phyloP scores from a whole-genome alignment of 768 basidiomycete species.

The Mycena kentingensis region DNA sequence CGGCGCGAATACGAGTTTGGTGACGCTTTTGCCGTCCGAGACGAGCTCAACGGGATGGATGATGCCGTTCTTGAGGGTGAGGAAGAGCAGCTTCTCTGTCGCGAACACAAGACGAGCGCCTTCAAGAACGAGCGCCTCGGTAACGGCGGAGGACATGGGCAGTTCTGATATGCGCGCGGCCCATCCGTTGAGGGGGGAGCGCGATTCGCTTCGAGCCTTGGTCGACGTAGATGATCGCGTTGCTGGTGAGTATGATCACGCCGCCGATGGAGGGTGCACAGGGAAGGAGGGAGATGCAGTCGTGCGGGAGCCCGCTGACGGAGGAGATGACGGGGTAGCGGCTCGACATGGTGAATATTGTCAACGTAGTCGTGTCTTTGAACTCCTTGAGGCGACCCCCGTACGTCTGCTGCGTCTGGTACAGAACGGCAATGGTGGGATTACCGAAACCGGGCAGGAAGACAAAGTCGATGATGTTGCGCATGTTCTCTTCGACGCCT shows the following conservation, averaged over 20 bases:
- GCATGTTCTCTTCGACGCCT: conserved; percentile 75
- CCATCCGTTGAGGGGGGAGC: conserved; percentile 88
- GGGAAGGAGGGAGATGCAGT: conserved; percentile 65
- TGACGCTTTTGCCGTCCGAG: conserved; percentile 71
- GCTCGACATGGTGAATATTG: conserved; percentile 82
- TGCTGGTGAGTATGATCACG: conserved; percentile 74
- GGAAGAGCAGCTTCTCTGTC: conserved; percentile 72
- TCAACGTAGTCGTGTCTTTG: conserved; percentile 78
- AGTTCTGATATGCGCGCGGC: conserved; percentile 71
- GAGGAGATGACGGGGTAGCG: conserved; percentile 80
- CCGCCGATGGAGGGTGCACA: conserved; percentile 79
- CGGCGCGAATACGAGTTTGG: conserved; percentile 56
- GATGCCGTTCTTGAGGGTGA: conserved; percentile 73
- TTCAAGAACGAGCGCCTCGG: conserved; percentile 66
- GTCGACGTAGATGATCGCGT: conserved; percentile 87
- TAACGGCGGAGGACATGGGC: conserved; percentile 46
- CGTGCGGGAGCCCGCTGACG: conserved; percentile 74
- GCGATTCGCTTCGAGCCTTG: conserved; percentile 76
- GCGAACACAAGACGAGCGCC: conserved; percentile 74
- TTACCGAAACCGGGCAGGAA: conserved; percentile 96
- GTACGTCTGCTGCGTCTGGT: conserved; percentile 86
- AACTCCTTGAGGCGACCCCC: conserved; percentile 85
- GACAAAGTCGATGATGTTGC: conserved; percentile 83
- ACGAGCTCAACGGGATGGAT: conserved; percentile 77
- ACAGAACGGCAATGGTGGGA: conserved; percentile 89